phyloP scores from a whole-genome alignment of 305 asterid genomes.

The Fraxinus sp. region DNA sequence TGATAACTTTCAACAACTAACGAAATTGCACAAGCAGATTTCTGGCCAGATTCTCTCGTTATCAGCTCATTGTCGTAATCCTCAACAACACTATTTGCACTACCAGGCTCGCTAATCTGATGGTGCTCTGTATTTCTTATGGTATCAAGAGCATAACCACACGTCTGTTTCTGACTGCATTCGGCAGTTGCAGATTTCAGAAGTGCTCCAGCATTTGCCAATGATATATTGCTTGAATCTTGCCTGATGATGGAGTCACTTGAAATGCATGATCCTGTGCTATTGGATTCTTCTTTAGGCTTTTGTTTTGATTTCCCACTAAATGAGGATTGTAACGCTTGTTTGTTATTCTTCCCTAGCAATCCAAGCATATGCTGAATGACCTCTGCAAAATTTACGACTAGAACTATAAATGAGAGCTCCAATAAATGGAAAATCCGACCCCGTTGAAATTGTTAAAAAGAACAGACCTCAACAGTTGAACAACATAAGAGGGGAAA shows the following conservation, averaged over 20 bases:
- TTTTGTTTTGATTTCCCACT: conserved; percentile 19
- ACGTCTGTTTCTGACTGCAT: conserved; percentile 22
- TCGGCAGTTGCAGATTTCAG: conserved; percentile 15
- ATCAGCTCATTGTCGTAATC: conserved; percentile 39
- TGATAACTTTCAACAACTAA: conserved; percentile 24
- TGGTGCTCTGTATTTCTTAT: conserved; percentile 27
- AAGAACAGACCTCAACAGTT: not conserved
- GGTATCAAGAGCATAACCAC: conserved; percentile 2
- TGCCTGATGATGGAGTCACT: conserved; percentile 22
- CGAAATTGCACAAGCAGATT: conserved; percentile 29
- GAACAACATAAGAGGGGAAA: not conserved
- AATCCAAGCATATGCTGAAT: conserved; percentile 48
- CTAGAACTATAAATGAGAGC: not conserved
- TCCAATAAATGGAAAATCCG: not conserved
- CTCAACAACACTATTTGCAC: conserved; percentile 44
- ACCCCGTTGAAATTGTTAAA: not conserved
- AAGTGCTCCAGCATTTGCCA: conserved; percentile 15
- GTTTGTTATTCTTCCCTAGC: conserved; percentile 36
- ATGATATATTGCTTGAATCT: conserved; percentile 25
- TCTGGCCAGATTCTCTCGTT: conserved; percentile 27
- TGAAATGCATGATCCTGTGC: conserved; percentile 40
- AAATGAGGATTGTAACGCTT: conserved; percentile 25
- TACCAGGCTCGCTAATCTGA: conserved; percentile 37
- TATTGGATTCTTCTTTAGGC: conserved; percentile 30
- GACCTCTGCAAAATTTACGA: conserved; percentile 39